Evolutionary conservation across 2,329 filamentous ascomycete genomes (phyloP), one percentile per base, ranked within the genome.

Genomic region (Dactylellina parvicollis): DNA sequence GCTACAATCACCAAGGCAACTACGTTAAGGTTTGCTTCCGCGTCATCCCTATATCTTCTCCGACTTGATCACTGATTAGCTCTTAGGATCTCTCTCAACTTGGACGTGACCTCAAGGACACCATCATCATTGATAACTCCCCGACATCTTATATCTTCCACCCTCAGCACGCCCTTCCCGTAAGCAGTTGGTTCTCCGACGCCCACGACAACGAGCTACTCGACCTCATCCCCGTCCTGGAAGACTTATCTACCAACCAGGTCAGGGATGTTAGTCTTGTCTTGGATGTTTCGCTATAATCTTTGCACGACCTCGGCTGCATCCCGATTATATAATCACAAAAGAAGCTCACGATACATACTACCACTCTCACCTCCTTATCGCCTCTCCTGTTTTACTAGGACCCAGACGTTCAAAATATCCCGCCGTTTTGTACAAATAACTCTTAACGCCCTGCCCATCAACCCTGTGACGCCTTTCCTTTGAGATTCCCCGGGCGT

Each of bases 111-210:
- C 87, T 99, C 65, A 92, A 92, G 81, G 94, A 99, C 80, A 99
- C 94, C 18, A 99, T 99, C 80, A 99, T 99, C 81, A 99, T 99
- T 79, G 95, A 99, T 84, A 99, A 99, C 83, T 98, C 95, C 49
- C 95, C 95, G 1, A 99, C 95, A 3, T 98, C 94, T 10, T 99
- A 99, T 84, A 98, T 99, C 79, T 99, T 99, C 86, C 95, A 99
- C 80, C 95, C 95, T 22, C 94, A 99, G 83, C 95, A 99, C 81
- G 95, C 95, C 74, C 94, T 99, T 54, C 95, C 95, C 24, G 99
- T 99, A 83, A 97, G 93, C 86, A 98, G 94, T 85, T 99, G 95
- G 95, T 99, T 99, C 84, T 97, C 93, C 77, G 95, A 99, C 83
- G 95, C 95, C 75, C 95, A 99, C 82, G 95, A 99, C 84, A 99